These are phyloP conservation scores for Didymella glomerata DNA, from an alignment of 2,329 filamentous ascomycete species.

Conservation along the genomic window DNA sequence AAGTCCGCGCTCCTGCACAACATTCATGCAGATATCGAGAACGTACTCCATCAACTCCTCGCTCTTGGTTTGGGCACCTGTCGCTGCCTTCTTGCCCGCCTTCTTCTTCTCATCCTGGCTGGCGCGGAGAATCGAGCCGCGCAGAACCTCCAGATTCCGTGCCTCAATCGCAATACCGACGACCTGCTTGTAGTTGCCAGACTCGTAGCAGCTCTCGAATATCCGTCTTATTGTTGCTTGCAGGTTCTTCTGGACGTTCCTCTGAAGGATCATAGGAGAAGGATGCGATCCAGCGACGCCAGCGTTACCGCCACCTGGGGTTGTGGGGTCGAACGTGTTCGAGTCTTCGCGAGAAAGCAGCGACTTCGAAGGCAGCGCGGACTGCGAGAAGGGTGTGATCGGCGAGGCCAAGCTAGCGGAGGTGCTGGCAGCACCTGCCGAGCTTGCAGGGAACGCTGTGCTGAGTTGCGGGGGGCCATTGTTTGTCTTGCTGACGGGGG, in stretches of 20 bases:
- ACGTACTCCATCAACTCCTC: constrained; percentile 98
- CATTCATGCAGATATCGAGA: constrained; percentile 94
- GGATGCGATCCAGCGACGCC: constrained; percentile 64
- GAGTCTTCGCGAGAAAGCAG: constrained; percentile 84
- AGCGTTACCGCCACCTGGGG: constrained; percentile 65
- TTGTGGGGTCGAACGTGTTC: constrained; percentile 66
- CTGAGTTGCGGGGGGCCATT: constrained; percentile 73
- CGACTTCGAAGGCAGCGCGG: constrained; percentile 90
- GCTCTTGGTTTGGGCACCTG: constrained; percentile 66
- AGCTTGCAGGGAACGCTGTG: constrained; percentile 76
- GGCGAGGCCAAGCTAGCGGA: constrained; percentile 79
- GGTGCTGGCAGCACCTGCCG: constrained; percentile 70
- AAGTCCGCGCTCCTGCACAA: constrained; percentile 91
- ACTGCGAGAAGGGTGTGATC: constrained; percentile 94
- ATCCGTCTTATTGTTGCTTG: constrained; percentile 86
- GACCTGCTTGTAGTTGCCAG: constrained; percentile 91
- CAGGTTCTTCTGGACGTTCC: constrained; percentile 79
- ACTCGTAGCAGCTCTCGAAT: constrained; percentile 86
- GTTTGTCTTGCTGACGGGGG: constrained; percentile 58
- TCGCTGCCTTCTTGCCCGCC: constrained; percentile 65
- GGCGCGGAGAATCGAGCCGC: constrained; percentile 86
- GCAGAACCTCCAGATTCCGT: constrained; percentile 86
- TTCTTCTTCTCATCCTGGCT: constrained; percentile 83
- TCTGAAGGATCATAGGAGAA: constrained; percentile 71
- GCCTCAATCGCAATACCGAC: constrained; percentile 97